These are phyloP conservation scores for Conticribra guillardii DNA, from an alignment of 108 stramenopile species.

Conservation along the genomic window DNA sequence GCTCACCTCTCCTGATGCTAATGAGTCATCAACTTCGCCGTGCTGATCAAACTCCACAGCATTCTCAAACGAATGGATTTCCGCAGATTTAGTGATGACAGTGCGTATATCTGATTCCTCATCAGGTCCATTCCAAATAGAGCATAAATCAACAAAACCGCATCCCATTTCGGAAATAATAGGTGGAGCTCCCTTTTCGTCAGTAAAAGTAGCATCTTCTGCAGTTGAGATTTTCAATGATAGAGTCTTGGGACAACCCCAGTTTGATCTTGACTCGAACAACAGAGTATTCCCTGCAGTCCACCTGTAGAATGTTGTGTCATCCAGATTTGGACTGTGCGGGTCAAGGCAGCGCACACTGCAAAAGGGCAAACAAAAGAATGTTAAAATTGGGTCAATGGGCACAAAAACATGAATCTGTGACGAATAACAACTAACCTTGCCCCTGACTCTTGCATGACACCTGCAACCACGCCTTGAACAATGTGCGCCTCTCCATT, in stretches of 20 bases:
- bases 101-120: neutral
- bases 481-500: slow-evolving; percentile 43
- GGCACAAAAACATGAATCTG: slow-evolving; percentile 14
- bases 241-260: slow-evolving; percentile 82
- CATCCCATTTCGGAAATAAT: slow-evolving; percentile 56
- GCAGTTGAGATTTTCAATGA: slow-evolving; percentile 57
- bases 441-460: slow-evolving; percentile 56
- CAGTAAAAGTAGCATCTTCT: slow-evolving; percentile 20
- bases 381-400: neutral
- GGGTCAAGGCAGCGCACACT: slow-evolving; percentile 17
- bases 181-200: slow-evolving; percentile 15
- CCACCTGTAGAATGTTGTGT: slow-evolving; percentile 41
- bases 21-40: slow-evolving; percentile 50
- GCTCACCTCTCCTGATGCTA: too few relatives aligned
- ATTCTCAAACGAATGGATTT: slow-evolving; percentile 34
- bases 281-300: slow-evolving; percentile 48
- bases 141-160: slow-evolving; percentile 67
- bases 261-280: slow-evolving; percentile 76
- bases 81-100: slow-evolving; percentile 14
- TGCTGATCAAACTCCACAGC: slow-evolving; percentile 72
- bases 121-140: slow-evolving; percentile 52
- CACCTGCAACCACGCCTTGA: slow-evolving; percentile 72
- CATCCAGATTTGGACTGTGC: slow-evolving; percentile 1
- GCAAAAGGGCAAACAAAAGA: neutral
- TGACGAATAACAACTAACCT: slow-evolving; percentile 34